Evolutionary conservation across 257 asterid species (phyloP).

Genomic region (Solanum tarijense): DNA sequence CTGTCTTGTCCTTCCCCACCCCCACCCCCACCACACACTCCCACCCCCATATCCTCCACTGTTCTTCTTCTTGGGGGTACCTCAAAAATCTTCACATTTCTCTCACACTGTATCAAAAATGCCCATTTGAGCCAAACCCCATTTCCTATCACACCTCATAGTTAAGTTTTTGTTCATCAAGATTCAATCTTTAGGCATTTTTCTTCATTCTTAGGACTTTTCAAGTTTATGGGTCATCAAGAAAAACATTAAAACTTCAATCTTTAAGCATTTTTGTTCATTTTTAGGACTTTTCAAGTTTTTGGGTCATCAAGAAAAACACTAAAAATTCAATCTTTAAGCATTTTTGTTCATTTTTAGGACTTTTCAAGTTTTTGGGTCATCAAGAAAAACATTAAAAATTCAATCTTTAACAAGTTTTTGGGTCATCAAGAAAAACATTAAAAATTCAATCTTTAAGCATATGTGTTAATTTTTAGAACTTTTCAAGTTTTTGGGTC

Average conservation of each 20-base stretch:
- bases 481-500: background rate
- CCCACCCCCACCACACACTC: background rate
- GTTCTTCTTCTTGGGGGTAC: background rate
- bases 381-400: background rate
- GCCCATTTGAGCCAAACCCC: background rate
- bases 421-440: background rate
- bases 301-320: background rate
- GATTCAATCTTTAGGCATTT: background rate
- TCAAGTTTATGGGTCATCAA: background rate
- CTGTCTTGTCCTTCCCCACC: constrained; percentile 32
- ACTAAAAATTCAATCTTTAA: background rate
- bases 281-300: too few species aligned
- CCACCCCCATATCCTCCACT: background rate
- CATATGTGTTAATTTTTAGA: rapidly evolving
- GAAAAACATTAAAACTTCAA: background rate
- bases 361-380: background rate
- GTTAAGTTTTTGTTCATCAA: constrained; percentile 14
- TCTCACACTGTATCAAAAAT: constrained; percentile 8
- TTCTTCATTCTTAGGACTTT: background rate
- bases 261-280: background rate
- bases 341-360: background rate
- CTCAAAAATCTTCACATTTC: background rate
- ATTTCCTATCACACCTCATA: background rate
- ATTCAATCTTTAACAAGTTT: background rate
- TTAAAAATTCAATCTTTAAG: too few species aligned